A percentile compares a stretch with the other conserved stretches of the same genome.
Evolutionary conservation across 2,329 filamentous ascomycete species (phyloP).

Genomic region (Arachnomyces sp.): DNA sequence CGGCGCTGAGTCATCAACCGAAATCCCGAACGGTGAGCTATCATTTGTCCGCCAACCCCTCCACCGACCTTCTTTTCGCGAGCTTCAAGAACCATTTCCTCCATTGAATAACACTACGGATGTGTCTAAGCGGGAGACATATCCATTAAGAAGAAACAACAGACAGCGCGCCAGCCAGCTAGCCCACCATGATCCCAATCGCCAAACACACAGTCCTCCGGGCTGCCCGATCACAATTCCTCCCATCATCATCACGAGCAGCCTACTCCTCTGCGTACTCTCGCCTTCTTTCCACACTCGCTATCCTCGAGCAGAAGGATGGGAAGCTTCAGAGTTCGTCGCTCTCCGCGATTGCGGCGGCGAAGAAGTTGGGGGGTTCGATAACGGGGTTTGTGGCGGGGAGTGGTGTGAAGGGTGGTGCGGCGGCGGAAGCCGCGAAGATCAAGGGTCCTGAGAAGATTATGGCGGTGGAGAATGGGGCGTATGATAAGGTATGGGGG

Average conservation of each 20-base stretch:
- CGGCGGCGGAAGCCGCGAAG: conserved; percentile 76
- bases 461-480: conserved; percentile 74
- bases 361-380: conserved; percentile 73
- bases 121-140: too few relatives aligned
- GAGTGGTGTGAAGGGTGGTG: conserved; percentile 59
- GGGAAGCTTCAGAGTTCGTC: conserved; percentile 78
- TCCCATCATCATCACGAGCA: conserved; percentile 22
- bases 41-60: too few relatives aligned
- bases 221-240: conserved; percentile 39
- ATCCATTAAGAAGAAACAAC: background rate
- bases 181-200: conserved; percentile 29
- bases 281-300: conserved; percentile 76
- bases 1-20: too few relatives aligned
- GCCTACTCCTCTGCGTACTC: conserved; percentile 49
- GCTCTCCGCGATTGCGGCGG: conserved; percentile 76
- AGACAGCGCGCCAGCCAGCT: too few relatives aligned
- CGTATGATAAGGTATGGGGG: conserved; percentile 73
- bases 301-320: conserved; percentile 84
- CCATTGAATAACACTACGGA: too few relatives aligned
- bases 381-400: conserved; percentile 86
- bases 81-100: too few relatives aligned
- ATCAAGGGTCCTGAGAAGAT: conserved; percentile 88
- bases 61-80: too few relatives aligned
- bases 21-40: too few relatives aligned
- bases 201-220: conserved; percentile 34